These are phyloP conservation scores for Epichloe typhina DNA, from an alignment of 2,329 filamentous ascomycete species.

Conservation along the genomic window DNA sequence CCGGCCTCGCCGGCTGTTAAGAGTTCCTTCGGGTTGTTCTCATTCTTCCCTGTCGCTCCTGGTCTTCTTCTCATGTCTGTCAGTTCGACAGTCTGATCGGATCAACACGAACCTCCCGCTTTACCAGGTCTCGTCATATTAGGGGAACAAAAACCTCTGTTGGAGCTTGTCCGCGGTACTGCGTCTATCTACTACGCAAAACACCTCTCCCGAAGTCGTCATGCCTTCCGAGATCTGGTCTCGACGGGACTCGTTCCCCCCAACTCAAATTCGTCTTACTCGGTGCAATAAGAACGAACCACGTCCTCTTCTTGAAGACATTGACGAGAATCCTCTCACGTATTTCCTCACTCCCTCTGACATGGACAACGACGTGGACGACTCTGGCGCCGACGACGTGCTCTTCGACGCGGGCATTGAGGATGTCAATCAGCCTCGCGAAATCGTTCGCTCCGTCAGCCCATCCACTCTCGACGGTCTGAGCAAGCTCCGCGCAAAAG, in stretches of 20 bases:
- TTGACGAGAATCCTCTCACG: slow-evolving; percentile 39
- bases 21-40: background rate
- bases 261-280: slow-evolving; percentile 34
- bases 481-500: slow-evolving; percentile 25
- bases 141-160: background rate
- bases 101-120: background rate
- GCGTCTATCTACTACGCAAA: background rate
- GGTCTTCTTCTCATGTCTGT: background rate
- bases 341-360: slow-evolving; percentile 41
- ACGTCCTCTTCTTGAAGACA: slow-evolving; percentile 31
- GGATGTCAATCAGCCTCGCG: slow-evolving; percentile 29
- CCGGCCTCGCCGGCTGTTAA: slow-evolving; percentile 1
- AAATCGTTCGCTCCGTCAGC: slow-evolving; percentile 40
- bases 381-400: slow-evolving; percentile 30
- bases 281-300: slow-evolving; percentile 21
- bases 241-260: slow-evolving; percentile 38
- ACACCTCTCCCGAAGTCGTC: background rate
- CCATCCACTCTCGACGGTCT: slow-evolving; percentile 42
- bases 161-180: too few species aligned
- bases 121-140: background rate
- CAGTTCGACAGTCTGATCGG: background rate
- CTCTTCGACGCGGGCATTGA: slow-evolving; percentile 47
- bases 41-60: slow-evolving; percentile 1
- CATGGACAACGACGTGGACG: slow-evolving; percentile 25
- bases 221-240: slow-evolving; percentile 25